phyloP scores from a whole-genome alignment of 176 grass and related monocot genomes.

The Microstegium vimineum region DNA sequence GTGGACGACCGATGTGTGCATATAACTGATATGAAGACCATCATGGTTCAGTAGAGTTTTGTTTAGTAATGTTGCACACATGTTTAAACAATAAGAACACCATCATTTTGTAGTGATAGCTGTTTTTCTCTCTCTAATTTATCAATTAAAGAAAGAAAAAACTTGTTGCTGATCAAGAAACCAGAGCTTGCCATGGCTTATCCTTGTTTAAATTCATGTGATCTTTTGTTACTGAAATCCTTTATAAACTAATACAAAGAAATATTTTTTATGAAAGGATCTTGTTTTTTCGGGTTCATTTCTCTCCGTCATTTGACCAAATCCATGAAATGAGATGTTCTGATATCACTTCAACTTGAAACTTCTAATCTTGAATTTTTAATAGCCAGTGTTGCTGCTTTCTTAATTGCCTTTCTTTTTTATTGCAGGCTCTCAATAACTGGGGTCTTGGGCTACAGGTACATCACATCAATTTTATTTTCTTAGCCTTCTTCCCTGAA shows the following conservation, averaged over 20 bases:
- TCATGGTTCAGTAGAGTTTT: background rate
- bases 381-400: background rate
- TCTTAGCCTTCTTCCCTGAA: slow-evolving; percentile 3
- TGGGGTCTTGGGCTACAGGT: slow-evolving; percentile 99
- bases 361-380: slow-evolving; percentile 8
- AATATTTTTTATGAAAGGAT: background rate
- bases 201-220: background rate
- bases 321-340: slow-evolving; percentile 13
- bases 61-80: background rate
- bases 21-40: background rate
- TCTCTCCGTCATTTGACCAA: background rate
- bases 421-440: slow-evolving; percentile 89
- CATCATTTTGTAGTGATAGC: too few species aligned
- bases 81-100: slow-evolving; percentile 11
- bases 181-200: background rate
- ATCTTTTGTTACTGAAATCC: background rate
- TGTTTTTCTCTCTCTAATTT: background rate
- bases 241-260: background rate
- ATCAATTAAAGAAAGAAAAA: background rate
- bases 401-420: slow-evolving; percentile 22
- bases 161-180: background rate
- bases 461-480: slow-evolving; percentile 16
- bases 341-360: background rate
- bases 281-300: background rate
- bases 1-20: background rate